Conservation (phyloP, 805 yeast species). For the Kodamaea neixiangensis region DNA sequence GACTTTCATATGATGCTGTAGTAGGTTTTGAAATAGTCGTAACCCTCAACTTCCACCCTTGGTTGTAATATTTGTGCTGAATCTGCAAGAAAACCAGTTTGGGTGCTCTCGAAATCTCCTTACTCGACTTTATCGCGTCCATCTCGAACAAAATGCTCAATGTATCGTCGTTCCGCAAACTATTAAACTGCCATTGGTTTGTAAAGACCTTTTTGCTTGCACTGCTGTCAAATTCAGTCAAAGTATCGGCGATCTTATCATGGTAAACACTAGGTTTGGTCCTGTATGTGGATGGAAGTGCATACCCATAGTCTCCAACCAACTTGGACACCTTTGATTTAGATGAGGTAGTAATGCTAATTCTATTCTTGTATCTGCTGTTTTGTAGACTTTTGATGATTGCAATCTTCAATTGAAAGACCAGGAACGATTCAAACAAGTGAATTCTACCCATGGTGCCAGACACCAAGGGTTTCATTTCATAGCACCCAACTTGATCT, state of each 20-base stretch:
- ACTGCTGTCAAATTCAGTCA: slow-evolving; percentile 33
- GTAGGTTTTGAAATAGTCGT: slow-evolving; percentile 33
- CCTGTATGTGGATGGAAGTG: slow-evolving; percentile 34
- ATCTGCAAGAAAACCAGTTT: slow-evolving; percentile 35
- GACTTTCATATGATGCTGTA: slow-evolving; percentile 24
- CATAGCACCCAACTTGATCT: slow-evolving; percentile 46
- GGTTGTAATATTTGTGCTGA: slow-evolving; percentile 31
- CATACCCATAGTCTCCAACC: slow-evolving; percentile 31
- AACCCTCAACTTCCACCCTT: slow-evolving; percentile 28
- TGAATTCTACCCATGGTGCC: slow-evolving; percentile 36
- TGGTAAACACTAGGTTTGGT: slow-evolving; percentile 21
- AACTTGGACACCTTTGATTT: slow-evolving; percentile 34
- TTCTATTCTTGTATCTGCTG: slow-evolving; percentile 6
- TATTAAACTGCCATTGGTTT: slow-evolving; percentile 37
- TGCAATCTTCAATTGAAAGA: slow-evolving; percentile 21
- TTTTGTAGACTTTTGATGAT: not conserved
- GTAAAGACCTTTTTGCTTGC: slow-evolving; percentile 36
- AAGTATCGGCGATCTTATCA: slow-evolving; percentile 35
- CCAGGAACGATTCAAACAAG: slow-evolving; percentile 31
- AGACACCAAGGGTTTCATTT: slow-evolving; percentile 37
- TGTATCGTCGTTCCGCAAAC: slow-evolving; percentile 22
- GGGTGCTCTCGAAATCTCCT: slow-evolving; percentile 17
- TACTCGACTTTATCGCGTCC: slow-evolving; percentile 28
- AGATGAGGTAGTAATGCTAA: slow-evolving; percentile 31
- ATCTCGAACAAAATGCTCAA: slow-evolving; percentile 35